Evolutionary conservation across 2,329 filamentous ascomycete genomes (phyloP), one percentile per base, ranked within the genome.

Genomic region (Scedosporium boydii): DNA sequence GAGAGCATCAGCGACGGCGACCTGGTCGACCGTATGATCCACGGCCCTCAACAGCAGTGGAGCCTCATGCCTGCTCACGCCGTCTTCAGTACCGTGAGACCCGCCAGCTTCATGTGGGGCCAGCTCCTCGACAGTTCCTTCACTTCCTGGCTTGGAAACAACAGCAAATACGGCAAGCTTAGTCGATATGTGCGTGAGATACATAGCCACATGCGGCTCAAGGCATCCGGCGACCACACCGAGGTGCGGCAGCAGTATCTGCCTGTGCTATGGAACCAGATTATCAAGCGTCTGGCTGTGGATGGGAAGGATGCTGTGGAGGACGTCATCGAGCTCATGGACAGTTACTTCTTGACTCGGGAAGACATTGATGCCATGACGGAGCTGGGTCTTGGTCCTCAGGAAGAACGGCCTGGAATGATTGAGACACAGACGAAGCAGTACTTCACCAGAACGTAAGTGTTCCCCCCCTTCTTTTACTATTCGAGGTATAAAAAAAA

Each of bases 1-100:
- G 89, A 96, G 71, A 97, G 93, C 71, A 99, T 99, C 76, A 97
- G 92, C 70, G 95, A 99, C 70, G 95, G 95, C 64, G 95, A 99
- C 72, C 78, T 99, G 42, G 91, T 98, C 2, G 95, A 99, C 74
- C 85, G 91, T 60, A 97, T 99, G 93, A 99, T 99, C 64, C 95
- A 99, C 73, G 95, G 95, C 27, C 91, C 91, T 55, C 95, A 99
- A 72, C 95, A 99, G 72, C 95, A 99, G 65, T 99, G 95, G 95
- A 95, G 90, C 71, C 77, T 99, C 65, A 99, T 99, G 95, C 95
- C 95, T 14, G 89, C 91, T 1, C 95, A 99, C 74, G 95, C 93
- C 27, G 83, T 97, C 46, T 97, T 98, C 77, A 96, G 93, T 71
- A 96, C 96, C 62, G 93, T 99, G 26, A 83, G 90, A 27, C 95